Conservation (phyloP, 1,284 basidiomycete genomes). For the Prillingera fragicola region DNA sequence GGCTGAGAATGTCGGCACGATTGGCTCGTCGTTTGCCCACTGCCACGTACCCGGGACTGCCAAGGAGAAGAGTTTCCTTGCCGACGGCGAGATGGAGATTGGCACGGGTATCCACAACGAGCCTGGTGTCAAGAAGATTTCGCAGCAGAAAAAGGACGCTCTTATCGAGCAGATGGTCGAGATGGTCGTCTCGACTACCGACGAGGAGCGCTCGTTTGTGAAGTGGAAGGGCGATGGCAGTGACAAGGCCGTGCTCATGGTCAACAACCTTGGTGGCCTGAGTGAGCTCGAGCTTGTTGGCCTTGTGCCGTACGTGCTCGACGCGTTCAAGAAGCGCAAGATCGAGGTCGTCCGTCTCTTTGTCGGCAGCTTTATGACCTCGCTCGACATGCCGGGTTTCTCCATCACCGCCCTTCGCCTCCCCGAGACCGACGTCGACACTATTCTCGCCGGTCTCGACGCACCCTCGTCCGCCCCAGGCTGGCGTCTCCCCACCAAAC, state of each 20-base stretch:
- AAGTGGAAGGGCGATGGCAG: slow-evolving; percentile 63
- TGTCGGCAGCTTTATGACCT: slow-evolving; percentile 82
- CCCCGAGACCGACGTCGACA: slow-evolving; percentile 53
- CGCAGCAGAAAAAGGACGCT: slow-evolving; percentile 58
- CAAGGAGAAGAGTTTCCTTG: slow-evolving; percentile 3
- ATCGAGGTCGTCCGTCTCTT: slow-evolving; percentile 62
- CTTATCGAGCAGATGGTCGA: slow-evolving; percentile 68
- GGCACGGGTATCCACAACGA: slow-evolving; percentile 87
- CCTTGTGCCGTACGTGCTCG: slow-evolving; percentile 49
- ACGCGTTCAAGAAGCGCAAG: slow-evolving; percentile 55
- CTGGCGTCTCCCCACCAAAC: slow-evolving; percentile 53
- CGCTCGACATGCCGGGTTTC: slow-evolving; percentile 91
- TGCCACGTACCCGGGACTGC: slow-evolving; percentile 55
- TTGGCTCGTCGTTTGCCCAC: slow-evolving; percentile 87
- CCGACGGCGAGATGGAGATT: slow-evolving; percentile 66
- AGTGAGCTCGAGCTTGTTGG: slow-evolving; percentile 78
- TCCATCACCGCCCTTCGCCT: slow-evolving; percentile 80
- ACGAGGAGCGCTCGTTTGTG: slow-evolving; percentile 78
- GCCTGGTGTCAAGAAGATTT: slow-evolving; percentile 66
- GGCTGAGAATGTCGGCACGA: slow-evolving; percentile 61
- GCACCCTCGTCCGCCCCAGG: slow-evolving; percentile 68
- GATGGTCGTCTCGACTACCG: slow-evolving; percentile 65
- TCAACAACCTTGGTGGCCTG: slow-evolving; percentile 63
- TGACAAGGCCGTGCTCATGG: slow-evolving; percentile 54
- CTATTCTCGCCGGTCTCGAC: slow-evolving; percentile 71